These are phyloP conservation scores for Ulota crispa DNA, from an alignment of 225 moss, liverwort and hornwort genomes.

Conservation along the genomic window DNA sequence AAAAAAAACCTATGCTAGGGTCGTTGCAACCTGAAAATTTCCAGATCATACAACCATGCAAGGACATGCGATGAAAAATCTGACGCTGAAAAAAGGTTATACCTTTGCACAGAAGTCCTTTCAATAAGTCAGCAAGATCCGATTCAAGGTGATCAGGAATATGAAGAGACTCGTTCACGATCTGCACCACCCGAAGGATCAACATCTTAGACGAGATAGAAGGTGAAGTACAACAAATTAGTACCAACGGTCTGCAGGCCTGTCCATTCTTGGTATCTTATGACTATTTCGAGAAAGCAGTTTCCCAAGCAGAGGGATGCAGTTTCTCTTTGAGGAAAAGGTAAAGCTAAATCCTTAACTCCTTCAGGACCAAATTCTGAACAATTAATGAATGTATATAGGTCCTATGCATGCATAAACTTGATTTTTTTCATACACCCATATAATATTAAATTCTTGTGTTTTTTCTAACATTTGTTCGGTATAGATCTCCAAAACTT, in stretches of 20 bases:
- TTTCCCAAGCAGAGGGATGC: constrained; percentile 2
- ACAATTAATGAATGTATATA: too few species aligned
- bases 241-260: neutral
- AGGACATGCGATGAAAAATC: neutral
- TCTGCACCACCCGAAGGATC: constrained; percentile 59
- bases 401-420: too few species aligned
- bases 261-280: constrained; percentile 2
- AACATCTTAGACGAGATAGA: constrained; percentile 6
- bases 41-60: neutral
- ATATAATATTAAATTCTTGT: too few species aligned
- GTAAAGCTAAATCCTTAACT: neutral
- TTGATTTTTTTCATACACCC: too few species aligned
- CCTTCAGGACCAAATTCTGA: too few species aligned
- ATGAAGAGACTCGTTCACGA: constrained; percentile 70
- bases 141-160: constrained; percentile 74
- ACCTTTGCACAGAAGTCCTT: constrained; percentile 93
- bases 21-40: neutral
- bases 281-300: neutral
- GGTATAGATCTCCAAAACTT: too few species aligned
- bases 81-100: neutral
- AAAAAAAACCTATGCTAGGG: neutral
- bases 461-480: too few species aligned
- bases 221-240: neutral
- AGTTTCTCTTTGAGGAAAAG: neutral
- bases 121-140: constrained; percentile 70